A percentile compares a stretch with the other conserved stretches of the same genome.
phyloP scores from a whole-genome alignment of 495 filamentous ascomycete species.

The Aeminium ludgeri region DNA sequence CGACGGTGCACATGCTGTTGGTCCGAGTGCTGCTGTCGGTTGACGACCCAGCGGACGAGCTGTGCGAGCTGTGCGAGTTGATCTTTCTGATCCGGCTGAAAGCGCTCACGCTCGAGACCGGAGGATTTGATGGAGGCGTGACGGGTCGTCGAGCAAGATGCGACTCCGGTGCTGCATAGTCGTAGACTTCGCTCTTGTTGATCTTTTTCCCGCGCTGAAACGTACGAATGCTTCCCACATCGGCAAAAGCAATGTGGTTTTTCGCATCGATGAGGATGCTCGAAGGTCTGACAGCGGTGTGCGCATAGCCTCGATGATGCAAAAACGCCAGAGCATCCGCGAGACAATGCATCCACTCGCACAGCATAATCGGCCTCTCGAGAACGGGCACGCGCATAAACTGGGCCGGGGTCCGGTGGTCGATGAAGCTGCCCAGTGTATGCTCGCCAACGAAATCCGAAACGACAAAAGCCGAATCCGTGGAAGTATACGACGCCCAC shows the following conservation, averaged over 20 bases:
- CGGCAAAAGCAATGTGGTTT: constrained; percentile 56
- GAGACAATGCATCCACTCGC: constrained; percentile 83
- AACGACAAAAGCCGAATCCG: constrained; percentile 55
- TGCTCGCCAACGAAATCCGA: constrained; percentile 59
- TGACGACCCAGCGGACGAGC: constrained; percentile 10
- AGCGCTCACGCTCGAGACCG: constrained; percentile 4
- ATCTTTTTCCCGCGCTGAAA: constrained; percentile 33
- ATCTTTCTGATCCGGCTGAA: constrained; percentile 13
- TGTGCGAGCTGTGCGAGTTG: constrained; percentile 6
- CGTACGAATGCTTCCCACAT: constrained; percentile 48
- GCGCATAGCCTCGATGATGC: constrained; percentile 53
- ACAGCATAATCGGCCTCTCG: constrained; percentile 46
- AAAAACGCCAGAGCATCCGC: constrained; percentile 60
- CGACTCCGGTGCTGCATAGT: constrained; percentile 68
- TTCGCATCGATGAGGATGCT: constrained; percentile 59
- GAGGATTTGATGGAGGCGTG: constrained; percentile 5
- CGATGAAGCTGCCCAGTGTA: constrained; percentile 62
- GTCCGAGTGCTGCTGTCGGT: constrained; percentile 8
- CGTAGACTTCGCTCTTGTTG: constrained; percentile 65
- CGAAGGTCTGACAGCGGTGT: constrained; percentile 71
- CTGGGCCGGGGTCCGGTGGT: constrained; percentile 30
- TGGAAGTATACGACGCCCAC: constrained; percentile 63
- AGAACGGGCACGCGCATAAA: constrained; percentile 60
- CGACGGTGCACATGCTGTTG: constrained; percentile 9
- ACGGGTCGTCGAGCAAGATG: constrained; percentile 6